Evolutionary conservation across 1,284 basidiomycete genomes (phyloP), one percentile per base, ranked within the genome.

Genomic region (Ustilago vetiveriae): DNA sequence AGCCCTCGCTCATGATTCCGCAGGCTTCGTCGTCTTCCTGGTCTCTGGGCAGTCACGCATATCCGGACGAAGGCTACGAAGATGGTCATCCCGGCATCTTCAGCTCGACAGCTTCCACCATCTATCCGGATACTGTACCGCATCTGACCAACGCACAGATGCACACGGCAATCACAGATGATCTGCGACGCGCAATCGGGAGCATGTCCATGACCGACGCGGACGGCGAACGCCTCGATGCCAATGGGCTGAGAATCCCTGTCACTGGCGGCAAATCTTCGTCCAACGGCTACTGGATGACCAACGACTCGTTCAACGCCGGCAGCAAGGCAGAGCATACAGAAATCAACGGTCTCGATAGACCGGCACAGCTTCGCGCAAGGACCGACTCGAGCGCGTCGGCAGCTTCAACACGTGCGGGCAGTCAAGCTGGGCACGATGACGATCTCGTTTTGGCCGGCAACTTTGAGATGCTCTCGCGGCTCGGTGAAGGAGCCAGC

Each of bases 401-500:
- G 16, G 37, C 17, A 6, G 53, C 60, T 4, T 64, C 60, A 14
- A 64, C 39, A 9, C 62, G 62, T 9, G 62, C 40, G 9, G 45
- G 40, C 23, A 44, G 45, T 16, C 45, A 52, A n/a, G 30, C 35
- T 13, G 62, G 62, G 4, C 54, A 58, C 16, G 71, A 75, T 17
- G 70, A 69, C 11, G 75, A 75, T 11, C 46, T 75, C 13, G 54
- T 62, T 0, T 32, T 79, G 16, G 63, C 71, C 4, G 87, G 87
- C 42, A 84, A 89, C 66, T 85, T 96, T 36, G 90, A 92, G 64
- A 88, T 90, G 59, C 68, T 94, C 22, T 83, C 84, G 16, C 85
- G 90, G 35, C 85, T 99, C 0, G 96, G 96, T 13, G 96, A 98
- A 81, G 96, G 96, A 33, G 92, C 94, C 19, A 93, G 94, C 52